Evolutionary conservation across 1,284 basidiomycete genomes (phyloP), one percentile per base, ranked within the genome.

Genomic region (Puccinia triticina): DNA sequence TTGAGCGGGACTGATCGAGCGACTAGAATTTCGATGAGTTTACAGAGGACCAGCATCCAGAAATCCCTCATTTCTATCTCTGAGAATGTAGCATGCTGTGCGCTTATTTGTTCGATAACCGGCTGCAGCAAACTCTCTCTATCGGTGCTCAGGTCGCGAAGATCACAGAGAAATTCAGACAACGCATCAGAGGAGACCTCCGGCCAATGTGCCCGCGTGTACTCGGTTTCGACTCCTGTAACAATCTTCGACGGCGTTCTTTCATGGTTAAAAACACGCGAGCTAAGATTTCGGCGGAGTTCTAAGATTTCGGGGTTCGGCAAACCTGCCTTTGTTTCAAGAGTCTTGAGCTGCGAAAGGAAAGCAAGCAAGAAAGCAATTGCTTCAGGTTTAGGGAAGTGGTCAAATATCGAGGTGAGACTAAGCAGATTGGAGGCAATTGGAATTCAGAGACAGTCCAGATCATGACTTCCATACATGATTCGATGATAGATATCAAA

Each of bases 1-100:
- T 64, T 64, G 59, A 64, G 59, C 5, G 12, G 14, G 32, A 64
- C 32, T 37, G 59, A 37, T 64, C 59, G 59, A 11, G 29, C 1
- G 32, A 7, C 14, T 16, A 64, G 59, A 37, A 16, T 32, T 12
- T 2, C 14, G 37, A 64, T 64, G 59, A 64, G 59, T 64, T 64
- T 29, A 64, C 37, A 64, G 29, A 64, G 59, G 32, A 64, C 32
- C 59, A 32, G 59, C 59, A 64, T 64, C 59, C 59, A 64, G 59
- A 64, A 10, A 10, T 64, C 12, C 7, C 1, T 21, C 59, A 64
- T 64, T 10, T 64, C 59, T 64, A 18, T 12, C 18, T 12, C 59
- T 7, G 59, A 64, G 59, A 64, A 64, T 12, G 59, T 34, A 37
- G 59, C 2, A 37, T 32, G 37, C 5, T 18, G 59, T 34, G 29